Conservation (phyloP, 768 basidiomycete genomes). For the Panellus pusillus region DNA sequence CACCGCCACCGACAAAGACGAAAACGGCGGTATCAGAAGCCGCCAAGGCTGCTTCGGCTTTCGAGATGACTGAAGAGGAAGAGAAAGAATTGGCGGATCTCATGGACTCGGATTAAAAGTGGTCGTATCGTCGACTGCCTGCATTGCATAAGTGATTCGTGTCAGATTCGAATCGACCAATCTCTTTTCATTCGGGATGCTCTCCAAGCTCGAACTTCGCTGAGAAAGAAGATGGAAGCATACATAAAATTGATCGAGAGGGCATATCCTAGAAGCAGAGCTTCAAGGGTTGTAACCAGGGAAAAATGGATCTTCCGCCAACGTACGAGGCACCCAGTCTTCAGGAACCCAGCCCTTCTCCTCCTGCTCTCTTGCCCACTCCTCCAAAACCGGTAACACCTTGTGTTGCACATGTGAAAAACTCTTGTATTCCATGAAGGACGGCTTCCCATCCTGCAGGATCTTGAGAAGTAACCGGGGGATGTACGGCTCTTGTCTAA, state of each 20-base stretch:
- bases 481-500: conserved; percentile 47
- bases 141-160: neutral
- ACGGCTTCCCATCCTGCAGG: conserved; percentile 37
- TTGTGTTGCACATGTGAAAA: conserved; percentile 42
- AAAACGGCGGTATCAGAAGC: conserved; percentile 14
- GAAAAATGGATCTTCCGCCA: conserved; percentile 53
- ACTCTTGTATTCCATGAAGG: conserved; percentile 45
- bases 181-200: no score
- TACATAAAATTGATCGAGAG: no score
- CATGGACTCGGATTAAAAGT: conserved; percentile 34
- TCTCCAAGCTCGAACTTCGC: no score
- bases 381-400: conserved; percentile 43
- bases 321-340: conserved; percentile 49
- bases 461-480: conserved; percentile 47
- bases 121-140: neutral
- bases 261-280: neutral
- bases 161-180: neutral
- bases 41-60: conserved; percentile 26
- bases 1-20: neutral
- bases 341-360: conserved; percentile 43
- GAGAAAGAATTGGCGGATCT: conserved; percentile 86
- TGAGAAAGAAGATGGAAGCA: no score
- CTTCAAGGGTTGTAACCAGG: conserved; percentile 40
- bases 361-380: conserved; percentile 52
- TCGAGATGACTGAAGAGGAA: conserved; percentile 79